Base-by-base conservation (phyloP, 345 rosid species). In the Geranium brycei region DNA sequence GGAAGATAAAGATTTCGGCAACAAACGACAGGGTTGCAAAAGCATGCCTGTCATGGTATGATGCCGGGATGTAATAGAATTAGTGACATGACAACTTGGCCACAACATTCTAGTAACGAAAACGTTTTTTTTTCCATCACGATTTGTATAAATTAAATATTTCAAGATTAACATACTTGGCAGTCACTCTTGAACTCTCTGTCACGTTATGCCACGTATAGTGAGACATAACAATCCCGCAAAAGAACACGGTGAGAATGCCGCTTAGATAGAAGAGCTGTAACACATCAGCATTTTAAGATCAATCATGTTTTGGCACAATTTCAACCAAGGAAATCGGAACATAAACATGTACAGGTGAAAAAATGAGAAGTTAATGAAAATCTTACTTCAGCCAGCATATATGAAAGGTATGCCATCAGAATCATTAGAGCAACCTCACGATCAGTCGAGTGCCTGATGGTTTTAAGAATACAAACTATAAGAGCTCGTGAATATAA, bases 161-260 rank as follows among this genome's bases (percentile, higher is more conserved):
- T 35, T 35, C 41, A 4, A 17, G 30, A 18, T 60, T 7, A 67
- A n/a, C 5, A 41, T 80, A 92, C 97, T 85, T 90, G 0, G 97
- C 87, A 17, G 97, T 90, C 41, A 93, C 95, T 75, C 95, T 85
- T 66, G 97, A 93, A 65, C 95, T 82, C 68, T 87, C 86, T 28
- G 97, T 87, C 65, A 92, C 87, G 56, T 92, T 90, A 66, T 92
- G 97, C 99, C 99, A 90, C 7, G 99, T 93, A 65, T 89, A 93
- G 63, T 90, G 97, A 62, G 99, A 90, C 99, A 93, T 92, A 60
- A 83, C 88, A 65, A 92, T 92, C 70, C 98, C 98, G 60, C 98
- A 89, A 68, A 92, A 92, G 83, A 92, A 92, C 7, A 92, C 96
- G 0, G 98, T 89, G 73, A 92, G 89, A 69, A 92, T 92, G 68